Base-by-base conservation (phyloP, 2,329 filamentous ascomycete species). In the Beauveria sp. region DNA sequence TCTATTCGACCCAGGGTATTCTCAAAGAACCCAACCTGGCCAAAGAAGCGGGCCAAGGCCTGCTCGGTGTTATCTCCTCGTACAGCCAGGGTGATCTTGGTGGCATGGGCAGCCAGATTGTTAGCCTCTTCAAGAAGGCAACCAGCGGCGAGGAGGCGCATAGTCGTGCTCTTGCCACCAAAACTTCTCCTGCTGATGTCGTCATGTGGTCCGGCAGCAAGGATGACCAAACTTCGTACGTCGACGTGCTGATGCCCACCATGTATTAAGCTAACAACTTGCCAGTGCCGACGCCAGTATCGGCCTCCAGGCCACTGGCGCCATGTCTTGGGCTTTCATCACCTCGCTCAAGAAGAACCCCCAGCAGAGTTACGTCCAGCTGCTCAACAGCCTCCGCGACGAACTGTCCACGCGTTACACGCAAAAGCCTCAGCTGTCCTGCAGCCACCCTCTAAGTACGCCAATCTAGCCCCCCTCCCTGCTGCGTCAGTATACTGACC, bases 281-380 rank as follows among this genome's bases (percentile, higher is more conserved):
- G 63, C 68, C n/a, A 96, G 92, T 66, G 90, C 91, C 75, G 95
- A 99, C 73, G 93, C 93, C n/a, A 90, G 86, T 22, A 97, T 98
- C 68, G 86, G 83, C 42, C 89, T 92, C 57, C 85, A 97, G 76
- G 93, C 95, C 30, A 98, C 95, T 0, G 95, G 95, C 58, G 95
- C 95, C 71, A 98, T 99, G 95, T 96, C 92, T 1, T 98, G 90
- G 87, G 95, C 95, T 10, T 99, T 99, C 73, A 93, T 99, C 73
- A 89, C 82, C 5, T 88, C 93, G 49, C 83, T 99, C 67, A 93
- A 91, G 79, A 96, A 96, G 83, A 96, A 98, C 73, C 93, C 93
- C 0, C 92, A 97, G 71, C 95, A 99, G 79, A 97, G 92, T 78
- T 99, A 99, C 71, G 93, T 99, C 57, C 89, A 97, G 78, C 79